phyloP scores from a whole-genome alignment of 164 flowering plant species.

The Liquidambar formosana region DNA sequence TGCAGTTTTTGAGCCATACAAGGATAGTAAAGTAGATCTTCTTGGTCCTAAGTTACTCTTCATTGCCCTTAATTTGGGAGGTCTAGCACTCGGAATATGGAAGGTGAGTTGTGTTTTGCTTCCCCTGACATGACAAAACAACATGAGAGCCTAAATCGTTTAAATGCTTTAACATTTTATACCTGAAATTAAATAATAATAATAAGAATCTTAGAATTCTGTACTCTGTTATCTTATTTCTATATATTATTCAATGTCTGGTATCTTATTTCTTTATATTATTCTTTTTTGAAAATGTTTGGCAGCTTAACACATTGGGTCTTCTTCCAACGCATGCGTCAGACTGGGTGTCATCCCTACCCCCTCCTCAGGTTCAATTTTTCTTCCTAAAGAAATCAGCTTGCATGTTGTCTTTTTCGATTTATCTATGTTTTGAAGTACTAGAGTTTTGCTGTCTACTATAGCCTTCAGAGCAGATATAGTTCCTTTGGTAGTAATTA shows the following conservation, averaged over 20 bases:
- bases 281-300: slow-evolving; percentile 9
- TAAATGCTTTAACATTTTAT: not conserved
- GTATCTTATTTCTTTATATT: slow-evolving; percentile 1
- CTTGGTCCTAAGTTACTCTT: slow-evolving; percentile 77
- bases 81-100: slow-evolving; percentile 85
- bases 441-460: not conserved
- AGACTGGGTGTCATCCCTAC: slow-evolving; percentile 96
- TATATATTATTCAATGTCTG: not conserved
- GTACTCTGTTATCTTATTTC: not conserved
- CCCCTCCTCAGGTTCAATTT: slow-evolving; percentile 80
- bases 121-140: too few species aligned
- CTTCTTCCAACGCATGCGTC: slow-evolving; percentile 98
- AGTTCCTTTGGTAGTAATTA: not conserved
- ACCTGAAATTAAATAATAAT: not conserved
- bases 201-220: not conserved
- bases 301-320: slow-evolving; percentile 93
- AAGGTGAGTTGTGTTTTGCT: slow-evolving; percentile 53
- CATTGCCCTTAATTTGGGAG: slow-evolving; percentile 83
- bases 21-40: slow-evolving; percentile 79
- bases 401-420: not conserved
- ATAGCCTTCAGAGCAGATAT: too few species aligned
- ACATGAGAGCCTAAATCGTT: too few species aligned
- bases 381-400: slow-evolving; percentile 1
- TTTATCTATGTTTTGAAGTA: not conserved
- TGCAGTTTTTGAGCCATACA: slow-evolving; percentile 97